Evolutionary conservation across 768 basidiomycete species (phyloP), one percentile per base, ranked within the genome.

Genomic region (Tylopilus intermedius): DNA sequence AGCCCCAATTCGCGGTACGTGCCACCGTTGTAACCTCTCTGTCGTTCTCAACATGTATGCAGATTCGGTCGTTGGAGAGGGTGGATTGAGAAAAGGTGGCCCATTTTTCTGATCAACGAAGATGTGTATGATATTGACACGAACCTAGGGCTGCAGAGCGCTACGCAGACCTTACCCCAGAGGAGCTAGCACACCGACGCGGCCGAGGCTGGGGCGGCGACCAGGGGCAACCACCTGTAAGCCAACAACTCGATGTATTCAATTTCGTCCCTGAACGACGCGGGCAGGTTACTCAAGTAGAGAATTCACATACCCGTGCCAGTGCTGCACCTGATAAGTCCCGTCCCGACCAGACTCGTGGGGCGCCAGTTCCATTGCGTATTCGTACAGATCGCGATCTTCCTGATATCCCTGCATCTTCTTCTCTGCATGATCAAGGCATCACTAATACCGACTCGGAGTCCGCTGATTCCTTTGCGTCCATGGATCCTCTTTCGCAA

Each of bases 51-150:
- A 51, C 18, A 49, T 50, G n/a, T 27, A 35, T 18, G 8, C 60
- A 92, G 90, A 62, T 92, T 92, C 61, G 90, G 90, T 18, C 75
- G 90, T 53, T 93, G 90, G 90, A 80, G 78, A 64, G 81, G 83
- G 6, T 93, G 90, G 90, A 87, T 93, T 51, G 90, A 93, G 73
- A 93, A 92, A 69, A 79, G 90, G 89, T 85, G 58, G 45, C 71
- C 5, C 14, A 10, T 21, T 24, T 22, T 55, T 39, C 47, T 15
- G 32, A 24, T 51, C 42, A 22, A 22, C 18, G 32, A 27, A 57
- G 38, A 47, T 13, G 41, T 46, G 35, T 46, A 32, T 11, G 18
- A 40, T 39, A 24, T 40, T 58, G 38, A 49, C 43, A 53, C 45
- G 39, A 42, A 11, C 33, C 27, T 54, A 92, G 90, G 69, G 90